Evolutionary conservation across 2,329 filamentous ascomycete genomes (phyloP).

Genomic region (Hymenotorrendiella dingleyae): DNA sequence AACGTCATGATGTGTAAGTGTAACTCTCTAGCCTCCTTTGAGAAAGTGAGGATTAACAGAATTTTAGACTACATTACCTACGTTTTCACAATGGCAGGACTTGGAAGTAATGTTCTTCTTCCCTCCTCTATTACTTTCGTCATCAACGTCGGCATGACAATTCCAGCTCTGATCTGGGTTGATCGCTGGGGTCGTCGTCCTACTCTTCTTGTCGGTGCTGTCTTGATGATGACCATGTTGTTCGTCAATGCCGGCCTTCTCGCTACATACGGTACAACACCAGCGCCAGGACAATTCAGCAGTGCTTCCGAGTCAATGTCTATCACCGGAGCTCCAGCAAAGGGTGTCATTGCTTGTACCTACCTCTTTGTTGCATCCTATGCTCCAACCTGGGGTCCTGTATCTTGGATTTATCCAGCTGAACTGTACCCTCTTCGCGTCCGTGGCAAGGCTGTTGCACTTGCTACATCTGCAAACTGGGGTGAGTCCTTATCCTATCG

Average conservation of each 20-base stretch:
- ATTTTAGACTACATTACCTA: conserved; percentile 45
- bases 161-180: conserved; percentile 69
- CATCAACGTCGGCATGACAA: conserved; percentile 75
- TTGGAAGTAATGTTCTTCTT: conserved; percentile 54
- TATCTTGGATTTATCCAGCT: conserved; percentile 44
- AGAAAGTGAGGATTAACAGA: conserved; percentile 42
- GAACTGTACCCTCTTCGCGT: conserved; percentile 44
- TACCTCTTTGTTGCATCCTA: conserved; percentile 57
- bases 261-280: conserved; percentile 36
- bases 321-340: conserved; percentile 44
- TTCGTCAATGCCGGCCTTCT: conserved; percentile 42
- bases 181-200: conserved; percentile 70
- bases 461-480: conserved; percentile 47
- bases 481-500: conserved; percentile 4
- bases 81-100: conserved; percentile 66
- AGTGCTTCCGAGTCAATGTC: conserved; percentile 40
- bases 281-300: conserved; percentile 31
- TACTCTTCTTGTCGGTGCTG: conserved; percentile 54
- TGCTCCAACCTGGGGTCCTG: conserved; percentile 46
- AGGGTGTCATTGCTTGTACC: conserved; percentile 57
- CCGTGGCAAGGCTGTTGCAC: conserved; percentile 47
- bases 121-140: conserved; percentile 52
- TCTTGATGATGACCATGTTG: conserved; percentile 34
- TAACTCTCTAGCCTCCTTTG: conserved; percentile 24
- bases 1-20: conserved; percentile 69